Conservation (phyloP, 75 land plant genomes). For the Gnetum montanum region DNA sequence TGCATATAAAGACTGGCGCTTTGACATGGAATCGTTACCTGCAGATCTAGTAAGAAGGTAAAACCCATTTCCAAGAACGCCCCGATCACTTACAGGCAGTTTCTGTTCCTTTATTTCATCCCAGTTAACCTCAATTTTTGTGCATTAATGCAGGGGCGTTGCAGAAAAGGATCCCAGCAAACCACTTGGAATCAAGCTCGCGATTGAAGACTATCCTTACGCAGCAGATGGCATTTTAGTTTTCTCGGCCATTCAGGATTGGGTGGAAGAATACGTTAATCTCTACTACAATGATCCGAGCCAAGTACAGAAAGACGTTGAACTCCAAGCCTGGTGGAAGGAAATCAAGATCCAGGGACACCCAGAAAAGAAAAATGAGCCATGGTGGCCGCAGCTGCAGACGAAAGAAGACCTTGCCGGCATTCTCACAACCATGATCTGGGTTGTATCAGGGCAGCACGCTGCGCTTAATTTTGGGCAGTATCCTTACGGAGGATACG, state of each 20-base stretch:
- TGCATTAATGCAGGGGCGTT: constrained; percentile 95
- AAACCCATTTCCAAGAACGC: background rate
- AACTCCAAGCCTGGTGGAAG: constrained; percentile 86
- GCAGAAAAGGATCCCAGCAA: constrained; percentile 69
- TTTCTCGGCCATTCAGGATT: constrained; percentile 73
- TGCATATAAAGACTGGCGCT: constrained; percentile 54
- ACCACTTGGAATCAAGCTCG: constrained; percentile 59
- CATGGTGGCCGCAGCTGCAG: constrained; percentile 87
- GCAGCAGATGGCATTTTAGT: constrained; percentile 93
- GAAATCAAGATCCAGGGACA: constrained; percentile 79
- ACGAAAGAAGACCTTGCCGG: constrained; percentile 47
- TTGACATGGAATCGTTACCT: constrained; percentile 65
- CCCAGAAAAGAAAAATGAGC: constrained; percentile 59
- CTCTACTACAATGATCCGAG: constrained; percentile 53
- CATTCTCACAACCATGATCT: constrained; percentile 67
- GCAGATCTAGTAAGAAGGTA: constrained; percentile 62
- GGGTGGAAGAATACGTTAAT: constrained; percentile 58
- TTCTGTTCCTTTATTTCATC: too few relatives aligned
- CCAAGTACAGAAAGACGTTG: constrained; percentile 38
- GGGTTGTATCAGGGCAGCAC: constrained; percentile 82
- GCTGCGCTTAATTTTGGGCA: constrained; percentile 97
- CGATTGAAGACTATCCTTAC: constrained; percentile 92
- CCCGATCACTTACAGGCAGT: too few relatives aligned
- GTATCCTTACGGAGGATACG: constrained; percentile 82
- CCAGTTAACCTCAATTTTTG: too few relatives aligned